phyloP scores from a whole-genome alignment of 331 rosid genomes.

The Telfairia occidentalis region DNA sequence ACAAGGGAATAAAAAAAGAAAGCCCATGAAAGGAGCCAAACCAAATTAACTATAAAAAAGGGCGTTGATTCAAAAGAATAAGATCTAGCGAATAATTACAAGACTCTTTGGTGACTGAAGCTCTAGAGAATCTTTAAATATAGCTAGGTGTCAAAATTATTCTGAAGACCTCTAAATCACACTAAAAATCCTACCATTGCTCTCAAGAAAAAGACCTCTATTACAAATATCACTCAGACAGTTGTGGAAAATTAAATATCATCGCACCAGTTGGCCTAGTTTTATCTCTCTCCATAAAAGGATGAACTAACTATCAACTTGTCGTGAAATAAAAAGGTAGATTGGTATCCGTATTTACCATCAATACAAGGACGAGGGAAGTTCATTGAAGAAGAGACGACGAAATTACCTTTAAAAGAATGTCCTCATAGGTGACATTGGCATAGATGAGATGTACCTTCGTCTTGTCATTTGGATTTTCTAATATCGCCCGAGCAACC shows the following conservation, averaged over 20 bases:
- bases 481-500: slow-evolving; percentile 94
- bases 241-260: background rate
- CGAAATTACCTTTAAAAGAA: slow-evolving; percentile 67
- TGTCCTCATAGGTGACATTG: slow-evolving; percentile 75
- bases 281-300: background rate
- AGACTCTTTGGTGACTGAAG: too few relatives aligned
- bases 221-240: background rate
- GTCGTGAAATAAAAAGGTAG: background rate
- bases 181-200: too few relatives aligned
- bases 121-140: too few relatives aligned
- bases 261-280: background rate
- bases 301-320: background rate
- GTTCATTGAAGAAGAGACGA: slow-evolving; percentile 1
- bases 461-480: slow-evolving; percentile 76
- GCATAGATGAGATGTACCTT: slow-evolving; percentile 94
- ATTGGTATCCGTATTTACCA: background rate
- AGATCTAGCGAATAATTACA: too few relatives aligned
- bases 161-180: too few relatives aligned
- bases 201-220: too few relatives aligned
- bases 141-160: too few relatives aligned
- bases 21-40: too few relatives aligned
- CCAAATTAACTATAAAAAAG: too few relatives aligned
- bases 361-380: background rate
- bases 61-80: too few relatives aligned
- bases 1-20: too few relatives aligned